These are phyloP conservation scores for Solanum phureja DNA, from an alignment of 257 asterid species.

Conservation along the genomic window DNA sequence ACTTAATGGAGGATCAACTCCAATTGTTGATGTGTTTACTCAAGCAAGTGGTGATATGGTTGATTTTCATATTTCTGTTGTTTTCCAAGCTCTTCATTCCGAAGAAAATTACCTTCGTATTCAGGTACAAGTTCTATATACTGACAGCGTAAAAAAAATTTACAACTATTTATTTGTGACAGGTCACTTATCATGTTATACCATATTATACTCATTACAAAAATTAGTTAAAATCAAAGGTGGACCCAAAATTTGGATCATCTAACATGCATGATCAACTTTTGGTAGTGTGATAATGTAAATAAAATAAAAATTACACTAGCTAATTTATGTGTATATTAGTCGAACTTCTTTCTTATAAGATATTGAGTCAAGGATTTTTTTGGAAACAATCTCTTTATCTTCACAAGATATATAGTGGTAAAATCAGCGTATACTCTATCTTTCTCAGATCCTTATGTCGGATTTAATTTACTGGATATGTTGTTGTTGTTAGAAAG, in stretches of 20 bases:
- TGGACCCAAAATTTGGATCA: background rate
- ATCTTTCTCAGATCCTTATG: fast-evolving
- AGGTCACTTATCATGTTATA: background rate
- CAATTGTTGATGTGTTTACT: conserved; percentile 37
- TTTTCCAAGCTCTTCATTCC: conserved; percentile 36
- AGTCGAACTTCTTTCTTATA: background rate
- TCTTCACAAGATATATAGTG: background rate
- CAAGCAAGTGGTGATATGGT: conserved; percentile 57
- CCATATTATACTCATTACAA: background rate
- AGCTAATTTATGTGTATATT: background rate
- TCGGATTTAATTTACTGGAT: fast-evolving
- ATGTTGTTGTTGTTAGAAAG: too few species aligned
- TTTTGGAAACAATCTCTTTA: too few species aligned
- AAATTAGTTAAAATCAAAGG: background rate
- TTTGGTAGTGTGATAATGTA: background rate
- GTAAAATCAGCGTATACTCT: fast-evolving
- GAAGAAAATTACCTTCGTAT: conserved; percentile 41
- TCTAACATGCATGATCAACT: too few species aligned
- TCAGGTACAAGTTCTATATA: conserved; percentile 18
- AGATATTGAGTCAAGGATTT: background rate
- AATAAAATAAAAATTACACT: background rate
- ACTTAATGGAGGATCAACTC: conserved; percentile 27
- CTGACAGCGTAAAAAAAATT: background rate
- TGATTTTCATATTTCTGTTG: conserved; percentile 36
- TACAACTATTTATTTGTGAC: background rate